Evolutionary conservation across 352 stramenopile species (phyloP).

Genomic region (Pythium angustatum): DNA sequence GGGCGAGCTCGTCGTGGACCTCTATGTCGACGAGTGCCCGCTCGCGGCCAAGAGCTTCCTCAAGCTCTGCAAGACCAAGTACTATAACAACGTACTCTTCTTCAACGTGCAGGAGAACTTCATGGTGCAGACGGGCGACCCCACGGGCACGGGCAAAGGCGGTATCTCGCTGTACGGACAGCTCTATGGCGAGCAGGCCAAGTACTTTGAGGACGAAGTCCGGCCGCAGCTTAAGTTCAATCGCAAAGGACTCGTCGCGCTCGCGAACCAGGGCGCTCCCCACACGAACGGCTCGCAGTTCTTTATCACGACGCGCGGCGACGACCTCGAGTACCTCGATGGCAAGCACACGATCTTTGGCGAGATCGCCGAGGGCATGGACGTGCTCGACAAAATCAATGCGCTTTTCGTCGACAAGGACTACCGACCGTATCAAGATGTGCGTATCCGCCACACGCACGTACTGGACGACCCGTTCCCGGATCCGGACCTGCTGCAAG

Average conservation of each 20-base stretch:
- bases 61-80: constrained; percentile 95
- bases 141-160: constrained; percentile 92
- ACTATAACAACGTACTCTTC: constrained; percentile 94
- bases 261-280: constrained; percentile 73
- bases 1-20: constrained; percentile 90
- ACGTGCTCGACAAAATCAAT: constrained; percentile 95
- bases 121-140: constrained; percentile 90
- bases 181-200: constrained; percentile 83
- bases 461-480: constrained; percentile 86
- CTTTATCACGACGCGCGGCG: constrained; percentile 93
- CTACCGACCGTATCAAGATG: constrained; percentile 95
- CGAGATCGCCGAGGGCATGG: constrained; percentile 92
- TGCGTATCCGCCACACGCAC: constrained; percentile 95
- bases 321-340: constrained; percentile 92
- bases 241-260: constrained; percentile 69
- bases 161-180: constrained; percentile 95
- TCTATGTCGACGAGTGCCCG: constrained; percentile 86
- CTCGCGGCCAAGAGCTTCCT: constrained; percentile 92
- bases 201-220: constrained; percentile 83
- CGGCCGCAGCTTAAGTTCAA: constrained; percentile 49
- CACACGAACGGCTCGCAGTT: constrained; percentile 94
- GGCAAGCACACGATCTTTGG: constrained; percentile 92
- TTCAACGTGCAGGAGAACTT: constrained; percentile 97
- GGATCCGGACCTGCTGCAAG: constrained; percentile 61
- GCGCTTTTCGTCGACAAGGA: constrained; percentile 95